Conservation (phyloP, 768 basidiomycete species). For the Auricularia auricula-judae region DNA sequence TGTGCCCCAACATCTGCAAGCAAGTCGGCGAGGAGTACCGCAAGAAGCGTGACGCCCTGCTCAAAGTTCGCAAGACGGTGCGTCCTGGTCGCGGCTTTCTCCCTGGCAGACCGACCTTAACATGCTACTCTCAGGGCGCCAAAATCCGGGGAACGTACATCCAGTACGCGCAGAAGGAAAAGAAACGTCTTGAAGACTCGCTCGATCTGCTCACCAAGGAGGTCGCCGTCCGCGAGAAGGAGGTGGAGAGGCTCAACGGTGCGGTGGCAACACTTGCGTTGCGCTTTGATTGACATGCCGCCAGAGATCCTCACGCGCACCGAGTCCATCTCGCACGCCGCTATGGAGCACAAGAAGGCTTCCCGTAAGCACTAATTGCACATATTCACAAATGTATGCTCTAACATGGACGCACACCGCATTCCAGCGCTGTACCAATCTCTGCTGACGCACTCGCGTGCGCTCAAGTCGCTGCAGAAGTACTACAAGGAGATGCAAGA, state of each 20-base stretch:
- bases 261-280: slow-evolving; percentile 1
- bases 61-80: slow-evolving; percentile 72
- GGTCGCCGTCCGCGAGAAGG: slow-evolving; percentile 52
- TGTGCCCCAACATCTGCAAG: slow-evolving; percentile 69
- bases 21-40: slow-evolving; percentile 63
- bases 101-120: neutral
- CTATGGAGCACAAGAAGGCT: slow-evolving; percentile 72
- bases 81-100: slow-evolving; percentile 13
- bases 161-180: slow-evolving; percentile 79
- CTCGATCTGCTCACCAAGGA: slow-evolving; percentile 44
- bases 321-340: slow-evolving; percentile 68
- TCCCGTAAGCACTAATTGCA: slow-evolving; percentile 49
- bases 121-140: slow-evolving; percentile 45
- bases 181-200: slow-evolving; percentile 63
- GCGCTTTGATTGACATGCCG: neutral
- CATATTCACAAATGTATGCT: neutral
- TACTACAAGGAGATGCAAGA: slow-evolving; percentile 64
- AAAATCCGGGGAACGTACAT: slow-evolving; percentile 89
- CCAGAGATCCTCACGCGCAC: slow-evolving; percentile 68
- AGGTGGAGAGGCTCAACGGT: slow-evolving; percentile 70
- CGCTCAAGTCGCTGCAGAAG: slow-evolving; percentile 64
- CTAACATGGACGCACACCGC: neutral
- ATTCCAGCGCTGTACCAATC: slow-evolving; percentile 63
- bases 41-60: slow-evolving; percentile 58
- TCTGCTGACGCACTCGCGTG: slow-evolving; percentile 59